Evolutionary conservation across 306 rosid genomes (phyloP), one percentile per base, ranked within the genome.

Genomic region (Fagus sylvatica): DNA sequence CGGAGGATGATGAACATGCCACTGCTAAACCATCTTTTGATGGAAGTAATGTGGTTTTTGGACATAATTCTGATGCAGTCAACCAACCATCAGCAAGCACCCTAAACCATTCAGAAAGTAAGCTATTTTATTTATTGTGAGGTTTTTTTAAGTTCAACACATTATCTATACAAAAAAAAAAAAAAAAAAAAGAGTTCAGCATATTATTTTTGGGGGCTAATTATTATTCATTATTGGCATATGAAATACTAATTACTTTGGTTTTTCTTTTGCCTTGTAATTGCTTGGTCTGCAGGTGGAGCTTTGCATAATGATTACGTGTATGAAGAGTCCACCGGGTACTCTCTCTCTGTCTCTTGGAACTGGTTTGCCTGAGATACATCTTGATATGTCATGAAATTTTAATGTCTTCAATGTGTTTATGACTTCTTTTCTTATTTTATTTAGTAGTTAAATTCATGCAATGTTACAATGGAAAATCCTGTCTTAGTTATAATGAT

Each of bases 311-410:
- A 74, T 42, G 91, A 90, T 77, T 90, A 86, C 74, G 91, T 81
- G 68, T 90, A 85, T 78, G 95, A 90, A 4, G 92, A 88, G 55
- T 79, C 89, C 74, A 84, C 92, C 36, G 95, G 95, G 95, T 90
- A 90, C 48, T 64, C 19, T 39, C 71, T 78, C 55, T 72, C 39
- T 66, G 48, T 12, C 74, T 69, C 36, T 65, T 33, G 74, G 74
- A 71, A 74, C 46, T 79, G 42, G 49, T 76, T 37, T 40, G 40
- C 54, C 54, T 61, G 53, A 46, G 51, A 2, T 46, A 10, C 32
- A 19, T 19, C 30, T 57, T 57, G 15, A 57, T 57, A 28, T 17
- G 64, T 57, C 36, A 9, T 57, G 65, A 57, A 10, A 57, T 11
- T 53, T 57, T 28, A 30, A 15, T 62, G 7, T 10, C 11, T 4